Base-by-base conservation (phyloP, 768 basidiomycete genomes). In the Lyophyllum atratum region DNA sequence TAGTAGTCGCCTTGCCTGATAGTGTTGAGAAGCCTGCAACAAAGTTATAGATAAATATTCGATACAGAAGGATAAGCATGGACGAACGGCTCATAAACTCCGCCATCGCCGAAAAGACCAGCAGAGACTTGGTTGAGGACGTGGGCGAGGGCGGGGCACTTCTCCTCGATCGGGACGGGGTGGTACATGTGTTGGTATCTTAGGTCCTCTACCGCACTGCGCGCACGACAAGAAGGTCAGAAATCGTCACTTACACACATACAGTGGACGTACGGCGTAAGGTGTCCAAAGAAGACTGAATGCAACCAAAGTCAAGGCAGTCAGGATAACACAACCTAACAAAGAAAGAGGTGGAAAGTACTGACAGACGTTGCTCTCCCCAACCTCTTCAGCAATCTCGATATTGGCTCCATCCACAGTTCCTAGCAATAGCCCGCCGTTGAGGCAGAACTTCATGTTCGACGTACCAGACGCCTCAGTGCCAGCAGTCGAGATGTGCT, bases 401-500 rank as follows among this genome's bases (percentile, higher is more conserved):
- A 94, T 93, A 66, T 93, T 95, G 19, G 96, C 96, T 53, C 96
- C 96, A 73, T 99, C 93, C 56, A 92, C 90, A 26, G 93, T 94
- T 45, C 93, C 94, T 46, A 95, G 72, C 14, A 98, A 76, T 47
- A 98, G 75, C 21, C 93, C 95, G 34, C 96, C 96, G 64, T 94
- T 95, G 50, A 96, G 69, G 64, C 90, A 91, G 74, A 98, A 93
- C 72, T 90, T 91, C 89, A 92, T 90, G 74, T 91, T 92, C 7
- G 86, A 90, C 39, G 89, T 90, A 31, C 87, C 89, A 1, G 85
- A 86, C 11, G 90, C 89, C 69, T 98, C 95, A 2, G 96, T 98
- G 34, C 96, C 96, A 3, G 96, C 97, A 14, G 96, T 98, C 22
- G 92, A 95, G 72, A 99, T 98, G 72, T 98, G 96, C 68, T 97